Evolutionary conservation across 768 basidiomycete species (phyloP), one percentile per base, ranked within the genome.

Genomic region (Gelatoporia subvermispora): DNA sequence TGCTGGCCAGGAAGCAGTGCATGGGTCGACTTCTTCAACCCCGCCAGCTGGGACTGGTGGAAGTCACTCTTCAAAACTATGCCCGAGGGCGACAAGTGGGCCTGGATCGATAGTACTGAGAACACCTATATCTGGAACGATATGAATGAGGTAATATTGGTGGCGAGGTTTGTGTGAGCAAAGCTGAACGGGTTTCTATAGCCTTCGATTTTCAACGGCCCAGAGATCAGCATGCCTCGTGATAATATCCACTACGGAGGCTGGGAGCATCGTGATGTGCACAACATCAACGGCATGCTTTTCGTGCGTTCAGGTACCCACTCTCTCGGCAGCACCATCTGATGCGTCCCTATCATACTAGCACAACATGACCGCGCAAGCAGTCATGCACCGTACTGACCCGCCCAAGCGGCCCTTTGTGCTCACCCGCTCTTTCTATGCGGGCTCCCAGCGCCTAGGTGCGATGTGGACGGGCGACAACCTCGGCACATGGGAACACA

Each of bases 381-480:
- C 90, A 1, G 75, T 96, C 20, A 74, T 78, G 38, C 77, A 74
- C 3, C 87, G 96, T 17, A 83, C 89, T 18, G 71, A 81, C 45
- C 78, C 85, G 15, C 78, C 86, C 0, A 81, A 82, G 57, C 81
- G 96, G 13, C 94, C 96, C 0, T 99, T 99, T 64, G 94, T 99
- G 41, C 81, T 99, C 9, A 94, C 94, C 0, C 88, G 96, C 42
- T 79, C 93, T 11, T 98, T 96, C 81, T 98, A 77, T 48, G 89
- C 94, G 1, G 96, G 96, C 3, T 93, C 94, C 22, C 96, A 98
- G 65, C 83, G 93, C 18, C 92, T 88, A 58, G 91, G 94, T 34
- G 94, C 96, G 4, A 93, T 96, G 78, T 99, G 96, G 96, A 98
- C 95, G 8, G 96, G 96, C 16, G 96, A 99, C 68, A 98, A 98